Evolutionary conservation across 805 yeast genomes (phyloP).

Genomic region (Nakazawaea wyomingensis): DNA sequence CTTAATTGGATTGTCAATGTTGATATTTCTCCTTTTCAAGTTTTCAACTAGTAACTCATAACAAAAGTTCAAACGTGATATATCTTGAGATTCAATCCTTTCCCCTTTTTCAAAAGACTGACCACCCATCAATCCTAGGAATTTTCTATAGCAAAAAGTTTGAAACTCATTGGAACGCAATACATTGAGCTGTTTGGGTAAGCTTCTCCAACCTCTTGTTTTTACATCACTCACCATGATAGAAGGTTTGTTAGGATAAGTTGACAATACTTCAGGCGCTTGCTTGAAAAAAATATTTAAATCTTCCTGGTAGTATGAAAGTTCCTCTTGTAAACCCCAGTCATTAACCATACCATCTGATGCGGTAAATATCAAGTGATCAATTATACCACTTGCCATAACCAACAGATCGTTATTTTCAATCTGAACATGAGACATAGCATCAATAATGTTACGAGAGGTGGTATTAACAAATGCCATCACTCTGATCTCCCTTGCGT

Average conservation of each 20-base stretch:
- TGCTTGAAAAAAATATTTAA: conserved; percentile 17
- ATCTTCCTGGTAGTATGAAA: conserved; percentile 14
- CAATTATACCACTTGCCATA: conserved; percentile 62
- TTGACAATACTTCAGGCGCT: conserved; percentile 6
- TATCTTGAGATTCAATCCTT: conserved; percentile 15
- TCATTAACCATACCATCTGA: conserved; percentile 16
- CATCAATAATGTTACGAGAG: conserved; percentile 12
- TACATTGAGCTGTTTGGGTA: conserved; percentile 49
- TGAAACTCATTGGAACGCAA: conserved; percentile 49
- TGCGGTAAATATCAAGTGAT: conserved; percentile 33
- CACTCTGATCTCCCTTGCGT: conserved; percentile 59
- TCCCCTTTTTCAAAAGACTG: background rate
- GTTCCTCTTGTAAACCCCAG: conserved; percentile 18
- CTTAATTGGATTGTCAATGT: conserved; percentile 44
- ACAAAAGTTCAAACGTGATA: conserved; percentile 18
- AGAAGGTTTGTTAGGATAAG: conserved; percentile 12
- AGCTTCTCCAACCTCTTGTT: conserved; percentile 39
- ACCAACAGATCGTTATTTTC: conserved; percentile 25
- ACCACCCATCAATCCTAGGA: conserved; percentile 35
- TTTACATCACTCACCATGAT: conserved; percentile 52
- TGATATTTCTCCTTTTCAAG: conserved; percentile 39
- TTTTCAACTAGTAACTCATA: conserved; percentile 42
- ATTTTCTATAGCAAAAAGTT: conserved; percentile 50
- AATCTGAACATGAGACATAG: conserved; percentile 8
- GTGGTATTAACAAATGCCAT: conserved; percentile 42